phyloP scores from a whole-genome alignment of 75 land plant genomes.

The Picea glauca region DNA sequence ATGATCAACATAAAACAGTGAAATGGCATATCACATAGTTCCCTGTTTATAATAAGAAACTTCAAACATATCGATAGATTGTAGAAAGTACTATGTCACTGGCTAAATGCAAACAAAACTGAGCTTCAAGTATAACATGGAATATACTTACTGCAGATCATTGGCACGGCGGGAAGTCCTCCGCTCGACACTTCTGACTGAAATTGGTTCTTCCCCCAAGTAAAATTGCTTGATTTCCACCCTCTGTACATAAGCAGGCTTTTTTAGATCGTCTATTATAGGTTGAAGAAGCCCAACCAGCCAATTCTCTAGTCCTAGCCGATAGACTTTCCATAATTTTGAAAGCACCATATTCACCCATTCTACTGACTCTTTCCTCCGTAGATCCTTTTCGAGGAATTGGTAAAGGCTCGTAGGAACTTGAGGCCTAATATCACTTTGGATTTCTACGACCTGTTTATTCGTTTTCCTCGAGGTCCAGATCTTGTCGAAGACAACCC shows the following conservation, averaged over 20 bases:
- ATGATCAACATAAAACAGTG: not conserved
- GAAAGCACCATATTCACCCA: slow-evolving; percentile 99
- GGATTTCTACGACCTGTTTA: not conserved
- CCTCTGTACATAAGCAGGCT: slow-evolving; percentile 86
- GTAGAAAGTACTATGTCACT: not conserved
- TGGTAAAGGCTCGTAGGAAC: slow-evolving; percentile 66
- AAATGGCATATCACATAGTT: not conserved
- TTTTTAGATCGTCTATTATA: slow-evolving; percentile 82
- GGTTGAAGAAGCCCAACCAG: slow-evolving; percentile 88
- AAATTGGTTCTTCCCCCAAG: slow-evolving; percentile 91
- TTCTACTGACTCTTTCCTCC: slow-evolving; percentile 95
- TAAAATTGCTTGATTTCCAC: slow-evolving; percentile 91
- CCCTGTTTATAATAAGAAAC: not conserved
- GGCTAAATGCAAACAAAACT: too few species aligned
- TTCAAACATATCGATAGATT: not conserved
- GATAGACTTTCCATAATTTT: slow-evolving; percentile 94
- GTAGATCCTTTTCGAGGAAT: slow-evolving; percentile 77
- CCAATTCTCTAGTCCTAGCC: slow-evolving; percentile 84
- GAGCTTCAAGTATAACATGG: not conserved
- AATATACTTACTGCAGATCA: slow-evolving; percentile 86
- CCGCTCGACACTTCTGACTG: slow-evolving; percentile 90
- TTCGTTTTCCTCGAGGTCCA: slow-evolving; percentile 46
- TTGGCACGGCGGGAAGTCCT: slow-evolving; percentile 90
- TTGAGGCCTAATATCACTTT: slow-evolving; percentile 15
- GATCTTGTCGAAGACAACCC: slow-evolving; percentile 69